A percentile compares a stretch with the other conserved stretches of the same genome.
Evolutionary conservation across 306 rosid genomes (phyloP).

Genomic region (Betula pendula): DNA sequence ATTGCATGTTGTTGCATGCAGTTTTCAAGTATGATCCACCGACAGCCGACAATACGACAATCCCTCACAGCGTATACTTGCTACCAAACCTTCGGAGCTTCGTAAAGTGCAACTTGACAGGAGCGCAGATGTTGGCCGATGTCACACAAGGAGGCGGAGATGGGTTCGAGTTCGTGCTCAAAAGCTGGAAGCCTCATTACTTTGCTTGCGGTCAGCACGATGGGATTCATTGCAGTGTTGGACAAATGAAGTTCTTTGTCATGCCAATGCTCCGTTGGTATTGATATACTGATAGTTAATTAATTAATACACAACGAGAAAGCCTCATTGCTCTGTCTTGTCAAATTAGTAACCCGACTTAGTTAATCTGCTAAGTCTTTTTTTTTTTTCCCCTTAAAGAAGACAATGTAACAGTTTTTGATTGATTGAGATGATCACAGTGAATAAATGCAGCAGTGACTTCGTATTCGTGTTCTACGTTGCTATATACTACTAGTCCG

Average conservation of each 20-base stretch:
- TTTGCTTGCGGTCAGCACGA: slow-evolving; percentile 50
- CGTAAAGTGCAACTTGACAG: slow-evolving; percentile 41
- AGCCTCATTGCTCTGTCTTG: no score
- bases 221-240: slow-evolving; percentile 49
- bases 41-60: neutral
- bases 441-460: no score
- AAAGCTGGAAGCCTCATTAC: slow-evolving; percentile 49
- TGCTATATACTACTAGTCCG: no score
- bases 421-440: no score
- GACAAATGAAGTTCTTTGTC: slow-evolving; percentile 48
- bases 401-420: no score
- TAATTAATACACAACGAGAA: no score
- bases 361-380: no score
- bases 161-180: slow-evolving; percentile 46
- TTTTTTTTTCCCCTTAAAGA: no score
- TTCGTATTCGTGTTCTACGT: no score
- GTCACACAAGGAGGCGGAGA: slow-evolving; percentile 34
- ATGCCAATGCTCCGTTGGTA: slow-evolving; percentile 18
- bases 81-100: slow-evolving; percentile 50
- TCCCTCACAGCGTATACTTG: slow-evolving; percentile 44
- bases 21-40: slow-evolving; percentile 54
- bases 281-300: no score
- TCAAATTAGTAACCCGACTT: no score
- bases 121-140: slow-evolving; percentile 40
- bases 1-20: slow-evolving; percentile 11